These are phyloP conservation scores for Macrolepiota dolichaula DNA, from an alignment of 768 basidiomycete species.

Conservation along the genomic window DNA sequence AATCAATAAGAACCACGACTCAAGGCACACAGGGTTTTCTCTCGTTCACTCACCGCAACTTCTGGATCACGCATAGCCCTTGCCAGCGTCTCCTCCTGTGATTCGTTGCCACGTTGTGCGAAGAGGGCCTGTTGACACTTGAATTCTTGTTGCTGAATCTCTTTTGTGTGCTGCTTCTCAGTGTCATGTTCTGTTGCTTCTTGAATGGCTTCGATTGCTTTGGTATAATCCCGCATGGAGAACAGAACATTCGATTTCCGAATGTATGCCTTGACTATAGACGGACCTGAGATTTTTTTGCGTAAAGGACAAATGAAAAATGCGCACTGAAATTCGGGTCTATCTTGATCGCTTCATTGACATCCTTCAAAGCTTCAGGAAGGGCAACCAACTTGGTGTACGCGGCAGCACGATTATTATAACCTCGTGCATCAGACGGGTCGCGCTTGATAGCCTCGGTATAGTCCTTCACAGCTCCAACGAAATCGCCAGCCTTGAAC, in stretches of 20 bases:
- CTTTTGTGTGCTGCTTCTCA: conserved; percentile 77
- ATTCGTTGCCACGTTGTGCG: conserved; percentile 76
- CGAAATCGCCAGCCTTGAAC: conserved; percentile 94
- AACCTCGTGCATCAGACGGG: conserved; percentile 85
- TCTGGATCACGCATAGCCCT: conserved; percentile 98
- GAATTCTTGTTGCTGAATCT: conserved; percentile 76
- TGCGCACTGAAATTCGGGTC: conserved; percentile 79
- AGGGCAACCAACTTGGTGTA: conserved; percentile 94
- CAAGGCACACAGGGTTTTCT: neutral
- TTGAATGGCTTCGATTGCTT: conserved; percentile 82
- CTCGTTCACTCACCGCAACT: conserved; percentile 62
- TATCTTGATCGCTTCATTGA: conserved; percentile 86
- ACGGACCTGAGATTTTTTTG: neutral
- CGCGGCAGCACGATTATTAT: conserved; percentile 98
- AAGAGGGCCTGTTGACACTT: conserved; percentile 82
- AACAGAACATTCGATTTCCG: conserved; percentile 85
- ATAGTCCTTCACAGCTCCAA: conserved; percentile 86
- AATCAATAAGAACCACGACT: neutral
- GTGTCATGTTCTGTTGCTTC: conserved; percentile 73
- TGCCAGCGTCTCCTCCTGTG: conserved; percentile 88
- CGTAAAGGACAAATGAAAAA: neutral
- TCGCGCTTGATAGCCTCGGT: conserved; percentile 96
- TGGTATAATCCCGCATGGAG: conserved; percentile 88
- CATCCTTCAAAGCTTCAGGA: conserved; percentile 95
- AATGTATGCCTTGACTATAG: conserved; percentile 87